Conservation (phyloP, 306 rosid species). For the Cucurbita argyrosperma region DNA sequence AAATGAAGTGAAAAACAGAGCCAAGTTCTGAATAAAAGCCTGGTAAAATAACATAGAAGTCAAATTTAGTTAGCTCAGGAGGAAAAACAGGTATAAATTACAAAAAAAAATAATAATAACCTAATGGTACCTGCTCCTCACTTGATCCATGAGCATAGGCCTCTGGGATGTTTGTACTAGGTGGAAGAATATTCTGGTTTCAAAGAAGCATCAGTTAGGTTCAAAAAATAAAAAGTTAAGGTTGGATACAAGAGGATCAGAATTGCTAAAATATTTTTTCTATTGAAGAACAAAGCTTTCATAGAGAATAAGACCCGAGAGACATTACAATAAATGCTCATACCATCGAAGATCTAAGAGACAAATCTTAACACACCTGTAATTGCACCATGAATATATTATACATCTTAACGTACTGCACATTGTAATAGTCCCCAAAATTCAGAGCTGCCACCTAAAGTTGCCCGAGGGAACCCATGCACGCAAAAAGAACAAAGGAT, state of each 20-base stretch:
- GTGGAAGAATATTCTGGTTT: conserved; percentile 54
- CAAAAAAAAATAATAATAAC: neutral
- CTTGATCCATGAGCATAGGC: conserved; percentile 75
- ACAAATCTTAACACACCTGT: conserved; percentile 44
- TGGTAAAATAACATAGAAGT: conserved; percentile 13
- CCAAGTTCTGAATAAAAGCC: conserved; percentile 94
- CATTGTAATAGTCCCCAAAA: conserved; percentile 67
- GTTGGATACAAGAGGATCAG: neutral
- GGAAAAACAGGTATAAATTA: neutral
- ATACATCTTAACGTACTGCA: conserved; percentile 78
- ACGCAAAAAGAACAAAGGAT: neutral
- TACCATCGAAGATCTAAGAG: neutral
- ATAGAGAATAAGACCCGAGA: neutral
- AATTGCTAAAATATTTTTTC: neutral
- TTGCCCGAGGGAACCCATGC: neutral
- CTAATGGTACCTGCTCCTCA: conserved; percentile 65
- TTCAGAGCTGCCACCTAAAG: conserved; percentile 77
- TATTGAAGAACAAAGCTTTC: neutral
- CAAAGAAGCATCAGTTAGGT: neutral
- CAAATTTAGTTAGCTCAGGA: neutral
- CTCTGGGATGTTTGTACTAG: conserved; percentile 70
- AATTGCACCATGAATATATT: conserved; percentile 74
- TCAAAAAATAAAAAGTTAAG: neutral
- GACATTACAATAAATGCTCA: neutral
- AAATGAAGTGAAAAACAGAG: conserved; percentile 84